Evolutionary conservation across 345 rosid species (phyloP), one percentile per base, ranked within the genome.

Genomic region (Euphorbia peplus): DNA sequence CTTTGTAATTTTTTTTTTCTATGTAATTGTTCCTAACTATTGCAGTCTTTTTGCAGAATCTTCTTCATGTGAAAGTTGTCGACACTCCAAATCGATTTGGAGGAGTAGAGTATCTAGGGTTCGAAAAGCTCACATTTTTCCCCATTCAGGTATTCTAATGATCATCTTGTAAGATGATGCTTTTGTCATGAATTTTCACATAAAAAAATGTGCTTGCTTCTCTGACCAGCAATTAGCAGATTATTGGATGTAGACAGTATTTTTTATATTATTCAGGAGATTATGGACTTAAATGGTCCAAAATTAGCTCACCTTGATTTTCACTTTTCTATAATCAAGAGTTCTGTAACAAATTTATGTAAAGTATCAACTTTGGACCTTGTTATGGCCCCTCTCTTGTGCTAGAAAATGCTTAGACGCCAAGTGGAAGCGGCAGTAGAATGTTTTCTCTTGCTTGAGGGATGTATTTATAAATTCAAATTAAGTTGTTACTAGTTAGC

Each of bases 31-130:
- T 14, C n/a, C 21, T 57, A 25, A 15, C 56, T 52, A 50, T 64
- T 28, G 8, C 30, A 37, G 7, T 56, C 44, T 32, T 67, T 21
- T 62, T 81, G 72, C 84, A 93, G 98, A 93, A 93, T 82, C 96
- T 93, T 58, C 93, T 91, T 28, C 73, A 48, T 67, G 91, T 91
- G 56, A 80, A 70, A 80, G 95, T 85, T 78, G 78, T 78, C 35
- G 79, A 87, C 66, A 91, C 97, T 9, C 91, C 95, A 0, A 86
- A 93, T 69, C 86, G 84, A 47, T 93, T 85, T 66, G 97, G 98
- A 67, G 98, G 97, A 69, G 67, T 71, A 29, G 82, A 77, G 35
- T 93, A 91, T 78, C 80, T 93, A 52, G 95, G 93, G 78, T 93
- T 93, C 44, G 95, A 91, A 71, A 93, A 87, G 71, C 88, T 93